Conservation (phyloP, 495 filamentous ascomycete species). For the Trichoderma orchidacearum region DNA sequence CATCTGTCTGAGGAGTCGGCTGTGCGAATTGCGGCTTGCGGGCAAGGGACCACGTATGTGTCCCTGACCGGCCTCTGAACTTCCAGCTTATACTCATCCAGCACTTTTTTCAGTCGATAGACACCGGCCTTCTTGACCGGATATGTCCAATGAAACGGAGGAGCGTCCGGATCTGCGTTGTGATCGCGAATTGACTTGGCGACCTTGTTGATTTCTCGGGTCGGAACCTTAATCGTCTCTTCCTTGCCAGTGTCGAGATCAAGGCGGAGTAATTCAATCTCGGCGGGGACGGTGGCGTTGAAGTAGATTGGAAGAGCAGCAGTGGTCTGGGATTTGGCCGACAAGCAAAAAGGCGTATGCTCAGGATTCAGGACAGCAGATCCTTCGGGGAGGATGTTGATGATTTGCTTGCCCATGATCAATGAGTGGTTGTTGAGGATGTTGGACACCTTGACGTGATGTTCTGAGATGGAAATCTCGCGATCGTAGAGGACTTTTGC, state of each 20-base stretch:
- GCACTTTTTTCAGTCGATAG: constrained; percentile 69
- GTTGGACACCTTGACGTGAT: constrained; percentile 69
- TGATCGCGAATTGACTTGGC: constrained; percentile 33
- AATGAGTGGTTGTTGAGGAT: constrained; percentile 83
- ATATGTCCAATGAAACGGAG: constrained; percentile 40
- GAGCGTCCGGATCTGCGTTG: constrained; percentile 32
- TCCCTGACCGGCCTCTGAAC: constrained; percentile 62
- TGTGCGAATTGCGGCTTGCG: constrained; percentile 56
- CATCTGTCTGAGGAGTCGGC: constrained; percentile 53
- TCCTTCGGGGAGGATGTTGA: constrained; percentile 93
- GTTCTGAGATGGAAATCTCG: constrained; percentile 80
- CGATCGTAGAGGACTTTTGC: constrained; percentile 72
- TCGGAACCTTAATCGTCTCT: constrained; percentile 60
- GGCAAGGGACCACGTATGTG: constrained; percentile 72
- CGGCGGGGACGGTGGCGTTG: constrained; percentile 79
- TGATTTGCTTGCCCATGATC: constrained; percentile 88
- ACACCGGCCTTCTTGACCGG: constrained; percentile 68
- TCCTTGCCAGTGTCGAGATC: constrained; percentile 68
- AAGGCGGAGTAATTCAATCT: constrained; percentile 71
- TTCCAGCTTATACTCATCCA: constrained; percentile 87
- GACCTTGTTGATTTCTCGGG: constrained; percentile 47
- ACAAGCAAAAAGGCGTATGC: constrained; percentile 61
- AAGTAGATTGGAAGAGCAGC: constrained; percentile 72
- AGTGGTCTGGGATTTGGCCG: constrained; percentile 34
- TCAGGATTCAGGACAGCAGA: constrained; percentile 81